Evolutionary conservation across 257 asterid species (phyloP), one percentile per base, ranked within the genome.

Genomic region (Solanum clarkiae): DNA sequence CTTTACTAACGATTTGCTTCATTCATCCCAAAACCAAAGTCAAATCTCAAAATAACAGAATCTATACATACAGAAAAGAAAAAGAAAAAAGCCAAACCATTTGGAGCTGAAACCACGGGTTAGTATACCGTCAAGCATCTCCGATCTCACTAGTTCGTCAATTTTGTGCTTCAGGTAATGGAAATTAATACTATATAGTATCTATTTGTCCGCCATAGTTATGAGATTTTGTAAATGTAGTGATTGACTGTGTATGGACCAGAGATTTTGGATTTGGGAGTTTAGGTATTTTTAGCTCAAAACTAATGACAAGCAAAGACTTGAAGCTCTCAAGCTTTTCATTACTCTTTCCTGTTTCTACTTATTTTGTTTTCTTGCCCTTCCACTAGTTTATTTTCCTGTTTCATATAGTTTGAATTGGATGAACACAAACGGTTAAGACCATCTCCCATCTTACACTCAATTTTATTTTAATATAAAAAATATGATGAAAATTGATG

Each of bases 71-170:
- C 4, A 79, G 72, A 84, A 47, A 59, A 32, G 26, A 32, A 84
- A 55, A 74, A 17, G 24, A 36, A 63, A 79, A 85, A 84, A 69
- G 90, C 82, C 91, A 82, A 62, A 95, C 99, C 99, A 95, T 94
- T 94, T 96, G 86, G 93, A 92, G 90, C 91, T 93, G 91, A 94
- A 96, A 17, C 95, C 94, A 66, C 97, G 94, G 89, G 92, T 93
- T 70, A 96, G 86, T 16, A 96, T 81, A 53, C 98, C 99, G 92
- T 96, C 99, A 75, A 96, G 93, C 99, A 96, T 96, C 88, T 90
- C 59, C 88, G 89, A 88, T 88, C 85, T 75, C 63, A 49, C 22
- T 68, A 68, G 47, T 88, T 87, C 88, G 42, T 68, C 75, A 68
- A 60, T 75, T 75, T 49, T 75, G 24, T 49, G 82, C 82, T 49